Conservation (phyloP, 1,139 yeast genomes). For the Schizosaccharomyces versatilis region DNA sequence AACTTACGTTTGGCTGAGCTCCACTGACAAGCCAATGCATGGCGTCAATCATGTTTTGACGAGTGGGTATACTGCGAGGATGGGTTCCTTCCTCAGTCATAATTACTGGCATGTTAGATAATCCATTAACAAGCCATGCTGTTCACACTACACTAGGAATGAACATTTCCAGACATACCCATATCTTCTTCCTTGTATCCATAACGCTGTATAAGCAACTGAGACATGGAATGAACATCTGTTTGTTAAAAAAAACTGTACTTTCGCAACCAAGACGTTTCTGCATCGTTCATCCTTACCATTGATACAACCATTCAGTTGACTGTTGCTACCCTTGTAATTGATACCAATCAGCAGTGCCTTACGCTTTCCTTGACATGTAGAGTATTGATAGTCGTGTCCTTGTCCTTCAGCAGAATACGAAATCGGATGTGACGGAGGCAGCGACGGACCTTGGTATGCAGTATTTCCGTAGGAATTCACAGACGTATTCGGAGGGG, state of each 20-base stretch:
- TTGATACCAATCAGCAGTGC: constrained; percentile 75
- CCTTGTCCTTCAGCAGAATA: constrained; percentile 17
- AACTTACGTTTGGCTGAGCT: constrained; percentile 49
- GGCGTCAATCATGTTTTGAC: constrained; percentile 57
- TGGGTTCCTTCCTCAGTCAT: constrained; percentile 61
- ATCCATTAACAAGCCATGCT: background rate
- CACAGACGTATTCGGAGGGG: background rate
- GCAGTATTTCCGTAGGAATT: constrained; percentile 10
- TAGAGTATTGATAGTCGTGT: constrained; percentile 41
- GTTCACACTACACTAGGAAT: constrained; percentile 15
- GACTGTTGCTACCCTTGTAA: constrained; percentile 49
- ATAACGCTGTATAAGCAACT: constrained; percentile 23
- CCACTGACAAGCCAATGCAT: constrained; percentile 76
- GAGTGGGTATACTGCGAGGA: constrained; percentile 46
- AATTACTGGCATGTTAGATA: constrained; percentile 16
- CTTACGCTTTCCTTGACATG: constrained; percentile 53
- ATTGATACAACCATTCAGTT: constrained; percentile 68
- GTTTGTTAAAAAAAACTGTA: background rate
- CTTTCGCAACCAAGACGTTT: background rate
- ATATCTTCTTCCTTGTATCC: constrained; percentile 63
- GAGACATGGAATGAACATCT: constrained; percentile 1
- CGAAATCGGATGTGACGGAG: constrained; percentile 21
- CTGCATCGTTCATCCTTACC: constrained; percentile 25
- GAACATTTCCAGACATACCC: constrained; percentile 18
- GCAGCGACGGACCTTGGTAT: constrained; percentile 13